Conservation (phyloP, 2,329 filamentous ascomycete genomes). For the Fusarium ramigenum region DNA sequence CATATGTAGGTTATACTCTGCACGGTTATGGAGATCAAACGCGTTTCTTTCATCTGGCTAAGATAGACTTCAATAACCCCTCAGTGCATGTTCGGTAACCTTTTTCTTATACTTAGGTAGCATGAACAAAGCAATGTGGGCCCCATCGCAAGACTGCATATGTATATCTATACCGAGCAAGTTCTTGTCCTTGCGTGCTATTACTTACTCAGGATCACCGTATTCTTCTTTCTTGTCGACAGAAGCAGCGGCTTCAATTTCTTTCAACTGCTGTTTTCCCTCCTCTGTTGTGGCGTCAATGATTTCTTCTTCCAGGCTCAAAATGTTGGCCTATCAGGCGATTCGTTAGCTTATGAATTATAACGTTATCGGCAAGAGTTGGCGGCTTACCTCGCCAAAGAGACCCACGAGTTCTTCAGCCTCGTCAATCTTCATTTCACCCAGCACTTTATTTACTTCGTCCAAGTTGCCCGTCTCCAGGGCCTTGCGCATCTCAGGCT, state of each 20-base stretch:
- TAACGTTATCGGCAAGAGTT: neutral
- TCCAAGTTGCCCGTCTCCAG: constrained; percentile 90
- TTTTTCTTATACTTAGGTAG: neutral
- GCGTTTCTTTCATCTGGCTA: neutral
- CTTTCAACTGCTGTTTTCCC: constrained; percentile 79
- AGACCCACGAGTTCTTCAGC: constrained; percentile 86
- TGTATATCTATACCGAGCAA: neutral
- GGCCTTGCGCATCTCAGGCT: constrained; percentile 81
- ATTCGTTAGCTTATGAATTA: constrained; percentile 31
- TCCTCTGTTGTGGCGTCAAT: constrained; percentile 95
- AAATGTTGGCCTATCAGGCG: constrained; percentile 73
- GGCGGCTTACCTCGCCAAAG: constrained; percentile 70
- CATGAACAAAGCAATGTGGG: neutral
- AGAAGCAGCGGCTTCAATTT: constrained; percentile 68
- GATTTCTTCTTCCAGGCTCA: constrained; percentile 91
- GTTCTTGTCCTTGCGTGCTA: neutral
- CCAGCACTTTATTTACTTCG: constrained; percentile 66
- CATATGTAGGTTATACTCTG: neutral
- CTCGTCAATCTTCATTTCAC: constrained; percentile 87
- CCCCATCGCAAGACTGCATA: neutral
- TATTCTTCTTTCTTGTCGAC: constrained; percentile 42
- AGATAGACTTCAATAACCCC: neutral
- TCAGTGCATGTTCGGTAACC: neutral
- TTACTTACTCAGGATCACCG: constrained; percentile 53
- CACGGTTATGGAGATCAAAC: neutral